phyloP scores from a whole-genome alignment of 2,329 filamentous ascomycete species.

The Cladorrhinum sp. region DNA sequence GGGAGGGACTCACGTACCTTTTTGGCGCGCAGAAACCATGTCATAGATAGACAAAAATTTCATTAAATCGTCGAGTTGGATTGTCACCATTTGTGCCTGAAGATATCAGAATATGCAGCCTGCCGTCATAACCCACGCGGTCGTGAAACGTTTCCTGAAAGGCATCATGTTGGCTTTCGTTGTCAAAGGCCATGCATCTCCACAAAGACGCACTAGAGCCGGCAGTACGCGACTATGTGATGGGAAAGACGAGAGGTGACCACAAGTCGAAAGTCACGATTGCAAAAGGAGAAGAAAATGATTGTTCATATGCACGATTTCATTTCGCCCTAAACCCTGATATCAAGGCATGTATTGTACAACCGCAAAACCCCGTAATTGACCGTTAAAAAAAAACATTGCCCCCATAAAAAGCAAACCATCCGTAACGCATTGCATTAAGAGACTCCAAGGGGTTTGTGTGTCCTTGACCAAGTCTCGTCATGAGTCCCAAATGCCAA shows the following conservation, averaged over 20 bases:
- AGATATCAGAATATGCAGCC: too few relatives aligned
- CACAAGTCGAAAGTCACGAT: not conserved
- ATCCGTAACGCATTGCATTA: slow-evolving; percentile 78
- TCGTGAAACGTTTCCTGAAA: too few relatives aligned
- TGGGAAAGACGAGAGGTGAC: too few relatives aligned
- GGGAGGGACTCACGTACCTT: not conserved
- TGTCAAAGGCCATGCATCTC: too few relatives aligned
- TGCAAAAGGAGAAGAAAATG: not conserved
- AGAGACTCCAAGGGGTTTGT: slow-evolving; percentile 52
- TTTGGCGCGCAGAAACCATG: not conserved
- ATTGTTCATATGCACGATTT: slow-evolving; percentile 58
- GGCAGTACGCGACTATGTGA: too few relatives aligned
- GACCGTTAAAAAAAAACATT: slow-evolving; percentile 66
- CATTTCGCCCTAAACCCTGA: slow-evolving; percentile 60
- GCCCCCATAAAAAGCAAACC: slow-evolving; percentile 57
- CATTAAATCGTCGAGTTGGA: too few relatives aligned
- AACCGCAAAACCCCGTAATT: slow-evolving; percentile 65
- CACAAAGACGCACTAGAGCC: too few relatives aligned
- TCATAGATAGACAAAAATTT: too few relatives aligned
- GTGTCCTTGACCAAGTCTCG: slow-evolving; percentile 46
- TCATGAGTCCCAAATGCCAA: slow-evolving; percentile 60
- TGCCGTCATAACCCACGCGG: too few relatives aligned
- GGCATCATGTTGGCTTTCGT: too few relatives aligned
- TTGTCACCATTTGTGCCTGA: too few relatives aligned
- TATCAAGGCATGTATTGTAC: slow-evolving; percentile 66